Percentiles rank a stretch among this genome's conserved stretches.
phyloP scores from a whole-genome alignment of 768 basidiomycete species.

The Leccinum barrowsii region DNA sequence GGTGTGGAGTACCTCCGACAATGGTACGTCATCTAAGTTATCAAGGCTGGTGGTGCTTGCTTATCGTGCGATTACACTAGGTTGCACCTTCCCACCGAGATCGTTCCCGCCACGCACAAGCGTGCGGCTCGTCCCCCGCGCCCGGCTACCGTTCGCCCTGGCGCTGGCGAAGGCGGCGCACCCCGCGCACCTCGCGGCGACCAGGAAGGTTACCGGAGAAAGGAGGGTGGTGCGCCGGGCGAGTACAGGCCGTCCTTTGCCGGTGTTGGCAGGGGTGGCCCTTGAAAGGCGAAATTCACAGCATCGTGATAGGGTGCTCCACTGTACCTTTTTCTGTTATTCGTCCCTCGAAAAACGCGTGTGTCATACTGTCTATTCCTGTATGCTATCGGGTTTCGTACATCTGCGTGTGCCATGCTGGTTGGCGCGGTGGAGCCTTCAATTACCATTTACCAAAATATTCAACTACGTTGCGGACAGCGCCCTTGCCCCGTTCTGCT shows the following conservation, averaged over 20 bases:
- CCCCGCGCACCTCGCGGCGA: constrained; percentile 89
- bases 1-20: constrained; percentile 97
- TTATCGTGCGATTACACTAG: constrained; percentile 33
- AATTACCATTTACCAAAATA: too few relatives aligned
- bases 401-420: not conserved
- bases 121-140: constrained; percentile 87
- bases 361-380: constrained; percentile 20
- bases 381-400: constrained; percentile 13
- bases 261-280: constrained; percentile 85
- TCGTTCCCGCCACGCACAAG: constrained; percentile 97
- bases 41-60: not conserved
- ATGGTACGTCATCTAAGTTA: constrained; percentile 43
- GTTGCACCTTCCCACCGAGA: constrained; percentile 92
- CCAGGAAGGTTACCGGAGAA: constrained; percentile 86
- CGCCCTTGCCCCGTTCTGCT: not conserved
- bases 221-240: constrained; percentile 82
- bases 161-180: constrained; percentile 69
- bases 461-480: too few relatives aligned
- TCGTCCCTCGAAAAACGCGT: constrained; percentile 13
- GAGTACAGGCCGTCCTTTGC: constrained; percentile 88
- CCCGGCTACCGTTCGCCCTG: constrained; percentile 69
- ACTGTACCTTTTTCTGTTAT: not conserved
- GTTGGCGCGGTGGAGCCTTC: not conserved
- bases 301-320: not conserved
- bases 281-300: constrained; percentile 37